phyloP scores from a whole-genome alignment of 768 basidiomycete species.

The Piloderma croceum region DNA sequence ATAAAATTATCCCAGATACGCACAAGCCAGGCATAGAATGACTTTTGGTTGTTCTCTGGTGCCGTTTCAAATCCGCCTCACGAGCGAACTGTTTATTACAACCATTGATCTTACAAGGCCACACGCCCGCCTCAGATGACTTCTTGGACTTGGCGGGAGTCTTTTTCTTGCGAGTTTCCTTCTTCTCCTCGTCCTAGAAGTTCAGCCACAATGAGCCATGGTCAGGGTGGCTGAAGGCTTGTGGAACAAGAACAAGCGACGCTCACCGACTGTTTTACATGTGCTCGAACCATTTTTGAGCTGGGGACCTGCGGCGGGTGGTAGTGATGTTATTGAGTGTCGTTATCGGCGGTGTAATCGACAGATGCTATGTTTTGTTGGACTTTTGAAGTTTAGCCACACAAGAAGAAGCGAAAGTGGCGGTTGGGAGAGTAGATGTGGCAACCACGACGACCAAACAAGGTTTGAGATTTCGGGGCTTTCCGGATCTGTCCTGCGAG shows the following conservation, averaged over 20 bases:
- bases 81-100: conserved; percentile 80
- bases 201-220: neutral
- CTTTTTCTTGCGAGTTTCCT: conserved; percentile 37
- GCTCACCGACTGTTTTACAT: neutral
- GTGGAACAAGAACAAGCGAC: neutral
- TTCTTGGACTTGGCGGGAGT: conserved; percentile 40
- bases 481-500: too few relatives aligned
- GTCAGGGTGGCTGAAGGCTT: neutral
- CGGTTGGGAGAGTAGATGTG: too few relatives aligned
- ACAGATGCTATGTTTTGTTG: too few relatives aligned
- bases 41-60: conserved; percentile 73
- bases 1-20: conserved; percentile 20
- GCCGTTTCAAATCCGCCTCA: conserved; percentile 77
- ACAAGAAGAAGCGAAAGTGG: too few relatives aligned
- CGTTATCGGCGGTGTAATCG: too few relatives aligned
- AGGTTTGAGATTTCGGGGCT: too few relatives aligned
- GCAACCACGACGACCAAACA: too few relatives aligned
- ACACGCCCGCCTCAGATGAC: conserved; percentile 44
- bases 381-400: too few relatives aligned
- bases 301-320: too few relatives aligned
- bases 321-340: too few relatives aligned
- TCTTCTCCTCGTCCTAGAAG: conserved; percentile 26
- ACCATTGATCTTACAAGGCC: conserved; percentile 79
- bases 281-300: neutral
- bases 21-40: conserved; percentile 75